Conservation (phyloP, 345 rosid species). For the Carallia brachiata region DNA sequence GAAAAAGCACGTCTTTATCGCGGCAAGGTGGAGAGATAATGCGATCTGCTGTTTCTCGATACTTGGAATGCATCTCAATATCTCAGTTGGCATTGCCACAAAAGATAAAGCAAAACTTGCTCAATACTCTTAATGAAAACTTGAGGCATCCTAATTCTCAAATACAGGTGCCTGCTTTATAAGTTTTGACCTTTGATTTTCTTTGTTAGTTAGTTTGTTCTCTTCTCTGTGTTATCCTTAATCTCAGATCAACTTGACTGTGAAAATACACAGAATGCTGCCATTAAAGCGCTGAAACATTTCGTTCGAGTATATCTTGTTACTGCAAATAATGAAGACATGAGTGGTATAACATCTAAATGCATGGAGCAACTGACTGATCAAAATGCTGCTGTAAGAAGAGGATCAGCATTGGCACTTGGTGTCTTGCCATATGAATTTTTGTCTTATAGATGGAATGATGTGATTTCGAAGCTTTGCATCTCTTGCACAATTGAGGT, state of each 20-base stretch:
- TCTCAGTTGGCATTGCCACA: constrained; percentile 58
- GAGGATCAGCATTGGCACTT: constrained; percentile 85
- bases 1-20: constrained; percentile 98
- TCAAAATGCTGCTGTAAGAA: constrained; percentile 82
- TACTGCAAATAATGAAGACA: constrained; percentile 33
- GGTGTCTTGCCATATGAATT: constrained; percentile 76
- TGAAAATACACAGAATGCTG: constrained; percentile 50
- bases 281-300: constrained; percentile 71
- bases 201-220: constrained; percentile 4
- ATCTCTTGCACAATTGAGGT: constrained; percentile 80
- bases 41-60: constrained; percentile 95
- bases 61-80: constrained; percentile 74
- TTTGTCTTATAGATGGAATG: constrained; percentile 61
- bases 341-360: constrained; percentile 47
- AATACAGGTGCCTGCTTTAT: constrained; percentile 65
- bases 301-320: constrained; percentile 56
- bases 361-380: constrained; percentile 65
- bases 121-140: constrained; percentile 78
- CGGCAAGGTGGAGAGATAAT: constrained; percentile 98
- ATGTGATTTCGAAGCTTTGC: constrained; percentile 70
- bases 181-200: constrained; percentile 10
- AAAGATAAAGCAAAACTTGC: constrained; percentile 61
- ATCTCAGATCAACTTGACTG: neutral
- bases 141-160: constrained; percentile 92
- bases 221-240: constrained; percentile 8